Evolutionary conservation across 2,329 filamentous ascomycete species (phyloP).

Genomic region (Apiospora hydei): DNA sequence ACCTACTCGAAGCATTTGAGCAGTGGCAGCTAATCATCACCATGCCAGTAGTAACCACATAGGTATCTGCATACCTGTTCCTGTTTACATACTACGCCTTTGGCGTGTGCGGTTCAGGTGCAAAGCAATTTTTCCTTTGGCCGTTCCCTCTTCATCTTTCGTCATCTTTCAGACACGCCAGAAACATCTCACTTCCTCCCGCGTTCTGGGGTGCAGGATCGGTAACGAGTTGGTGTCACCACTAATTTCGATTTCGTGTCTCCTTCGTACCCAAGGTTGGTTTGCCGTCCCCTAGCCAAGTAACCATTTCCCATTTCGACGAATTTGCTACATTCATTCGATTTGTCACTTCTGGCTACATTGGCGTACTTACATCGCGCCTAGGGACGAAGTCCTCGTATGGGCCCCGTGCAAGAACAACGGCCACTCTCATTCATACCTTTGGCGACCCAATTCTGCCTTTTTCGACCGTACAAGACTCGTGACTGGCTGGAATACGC

Average conservation of each 20-base stretch:
- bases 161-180: slow-evolving; percentile 26
- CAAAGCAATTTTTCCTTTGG: not conserved
- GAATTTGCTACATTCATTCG: not conserved
- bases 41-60: not conserved
- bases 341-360: not conserved
- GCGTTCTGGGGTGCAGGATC: slow-evolving; percentile 16
- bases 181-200: slow-evolving; percentile 25
- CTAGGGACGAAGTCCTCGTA: not conserved
- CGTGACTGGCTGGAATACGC: not conserved
- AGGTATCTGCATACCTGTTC: not conserved
- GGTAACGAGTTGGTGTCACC: slow-evolving; percentile 28
- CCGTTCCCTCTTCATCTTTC: not conserved
- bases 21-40: not conserved
- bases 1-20: not conserved
- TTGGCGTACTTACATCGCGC: not conserved
- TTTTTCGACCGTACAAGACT: not conserved
- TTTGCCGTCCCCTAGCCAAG: slow-evolving; percentile 1
- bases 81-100: not conserved
- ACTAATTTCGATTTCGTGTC: slow-evolving; percentile 31
- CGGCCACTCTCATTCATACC: not conserved
- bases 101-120: not conserved
- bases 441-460: not conserved
- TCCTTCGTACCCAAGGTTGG: slow-evolving; percentile 12
- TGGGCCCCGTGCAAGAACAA: not conserved
- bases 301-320: slow-evolving; percentile 13